Evolutionary conservation across 345 rosid species (phyloP), one percentile per base, ranked within the genome.

Genomic region (Gossypium australe): DNA sequence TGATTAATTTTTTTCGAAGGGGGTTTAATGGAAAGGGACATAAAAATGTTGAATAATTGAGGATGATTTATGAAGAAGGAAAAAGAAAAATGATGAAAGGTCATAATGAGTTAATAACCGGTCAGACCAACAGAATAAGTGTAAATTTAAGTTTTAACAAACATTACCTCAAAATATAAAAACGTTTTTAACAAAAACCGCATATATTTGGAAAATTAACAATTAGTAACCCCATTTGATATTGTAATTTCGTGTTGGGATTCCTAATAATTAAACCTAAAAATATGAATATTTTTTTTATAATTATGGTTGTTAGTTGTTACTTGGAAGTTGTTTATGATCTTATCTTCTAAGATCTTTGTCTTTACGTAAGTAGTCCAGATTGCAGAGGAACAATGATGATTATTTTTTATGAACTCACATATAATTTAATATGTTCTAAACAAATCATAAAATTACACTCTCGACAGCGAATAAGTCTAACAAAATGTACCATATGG

Each of bases 81-180:
- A 24, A 10, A 4, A 75, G 22, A 57, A 47, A 67, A 72, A 0
- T 22, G 55, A 13, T 27, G 47, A 53, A 10, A 61, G 1, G 72
- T 73, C 71, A 55, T 10, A 75, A 79, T 79, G 24, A 53, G 24
- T 53, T 53, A 53, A 52, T n/a, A 53, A 65, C 75, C 25, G 17
- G 34, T 75, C 67, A 3, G 58, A 22, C 45, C 59, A 73, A 70
- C 48, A 41, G 64, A 58, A 22, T 11, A 68, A 49, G 24, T 27
- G 16, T 9, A 9, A 17, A 1, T 14, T 48, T 13, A 9, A 9
- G 14, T 4, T 14, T 22, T 10, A 25, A 69, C 22, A 68, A 8
- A 49, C 43, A 68, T 34, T 5, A 6, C 41, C 41, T 34, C 41
- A 34, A 34, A 29, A 29, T 29, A 34, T 34, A 34, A 34, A 34